Percentiles rank a stretch among this genome's conserved stretches.
Evolutionary conservation across 371 early-diverging fungal species (phyloP).

Genomic region (Syncephalastrum racemosum): DNA sequence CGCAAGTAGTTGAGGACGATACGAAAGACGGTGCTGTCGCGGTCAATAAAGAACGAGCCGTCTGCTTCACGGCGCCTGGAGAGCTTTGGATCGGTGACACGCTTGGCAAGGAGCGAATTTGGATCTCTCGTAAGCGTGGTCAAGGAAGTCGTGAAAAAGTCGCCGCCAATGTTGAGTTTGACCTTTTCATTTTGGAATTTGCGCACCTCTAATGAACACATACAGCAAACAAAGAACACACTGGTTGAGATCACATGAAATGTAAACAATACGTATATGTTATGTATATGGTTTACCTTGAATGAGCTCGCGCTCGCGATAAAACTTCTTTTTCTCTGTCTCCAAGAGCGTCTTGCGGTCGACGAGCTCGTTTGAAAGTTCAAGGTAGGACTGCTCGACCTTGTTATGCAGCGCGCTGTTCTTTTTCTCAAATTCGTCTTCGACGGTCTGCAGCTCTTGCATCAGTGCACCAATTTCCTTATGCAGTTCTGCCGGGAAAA

Average conservation of each 20-base stretch:
- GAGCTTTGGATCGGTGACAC: not conserved
- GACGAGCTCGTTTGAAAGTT: constrained; percentile 19
- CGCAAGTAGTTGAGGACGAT: constrained; percentile 42
- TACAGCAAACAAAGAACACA: constrained; percentile 5
- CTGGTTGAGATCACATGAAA: not conserved
- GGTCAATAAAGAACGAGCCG: constrained; percentile 46
- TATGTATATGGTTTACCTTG: constrained; percentile 10
- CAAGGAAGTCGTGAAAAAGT: constrained; percentile 37
- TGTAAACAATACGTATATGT: no score
- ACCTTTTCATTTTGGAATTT: constrained; percentile 39
- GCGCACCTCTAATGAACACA: constrained; percentile 25
- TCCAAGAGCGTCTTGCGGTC: constrained; percentile 18
- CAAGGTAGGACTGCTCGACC: constrained; percentile 23
- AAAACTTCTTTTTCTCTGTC: constrained; percentile 23
- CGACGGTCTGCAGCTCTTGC: constrained; percentile 26
- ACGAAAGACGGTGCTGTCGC: constrained; percentile 44
- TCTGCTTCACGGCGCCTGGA: constrained; percentile 30
- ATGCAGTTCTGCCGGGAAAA: constrained; percentile 14
- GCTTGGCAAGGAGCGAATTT: constrained; percentile 32
- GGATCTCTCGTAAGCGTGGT: constrained; percentile 40
- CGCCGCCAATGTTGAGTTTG: constrained; percentile 45
- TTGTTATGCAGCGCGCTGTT: constrained; percentile 24
- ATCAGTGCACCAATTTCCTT: constrained; percentile 24
- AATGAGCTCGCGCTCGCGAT: constrained; percentile 28
- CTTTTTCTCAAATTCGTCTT: constrained; percentile 25